Percentiles rank a stretch among this genome's conserved stretches.
These are phyloP conservation scores for Coemansia aciculifera DNA, from an alignment of 192 early-diverging fungal species.

Conservation along the genomic window DNA sequence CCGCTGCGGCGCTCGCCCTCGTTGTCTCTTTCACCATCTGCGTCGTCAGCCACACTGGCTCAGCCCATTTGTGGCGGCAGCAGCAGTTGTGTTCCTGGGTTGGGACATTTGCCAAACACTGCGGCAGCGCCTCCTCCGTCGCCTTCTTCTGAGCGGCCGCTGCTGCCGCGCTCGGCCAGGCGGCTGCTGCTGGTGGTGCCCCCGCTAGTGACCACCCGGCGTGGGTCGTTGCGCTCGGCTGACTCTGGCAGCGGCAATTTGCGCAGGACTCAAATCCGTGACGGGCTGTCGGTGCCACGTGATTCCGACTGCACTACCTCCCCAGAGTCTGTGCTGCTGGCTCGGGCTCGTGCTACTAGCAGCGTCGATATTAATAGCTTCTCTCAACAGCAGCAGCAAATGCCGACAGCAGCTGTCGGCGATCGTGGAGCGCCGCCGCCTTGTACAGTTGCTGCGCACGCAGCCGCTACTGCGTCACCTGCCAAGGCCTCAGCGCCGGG, in stretches of 20 bases:
- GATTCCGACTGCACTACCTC: not conserved
- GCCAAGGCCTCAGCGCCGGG: not conserved
- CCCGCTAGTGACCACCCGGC: not conserved
- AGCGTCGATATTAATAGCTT: not conserved
- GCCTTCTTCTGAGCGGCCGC: not conserved
- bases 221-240: not conserved
- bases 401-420: not conserved
- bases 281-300: constrained; percentile 6
- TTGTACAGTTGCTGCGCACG: not conserved
- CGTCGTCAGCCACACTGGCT: constrained; percentile 3
- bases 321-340: constrained; percentile 2
- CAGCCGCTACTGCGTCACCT: not conserved
- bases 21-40: constrained; percentile 5
- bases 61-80: constrained; percentile 2
- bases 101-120: constrained; percentile 1
- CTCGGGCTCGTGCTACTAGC: constrained; percentile 4
- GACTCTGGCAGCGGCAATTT: constrained; percentile 14
- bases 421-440: not conserved
- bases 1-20: not conserved
- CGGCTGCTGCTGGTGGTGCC: not conserved
- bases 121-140: not conserved
- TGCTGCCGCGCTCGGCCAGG: constrained; percentile 4
- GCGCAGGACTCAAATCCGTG: constrained; percentile 11
- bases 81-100: constrained; percentile 2
- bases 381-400: not conserved